Conservation (phyloP, 306 rosid genomes). For the Ceratonia siliqua region DNA sequence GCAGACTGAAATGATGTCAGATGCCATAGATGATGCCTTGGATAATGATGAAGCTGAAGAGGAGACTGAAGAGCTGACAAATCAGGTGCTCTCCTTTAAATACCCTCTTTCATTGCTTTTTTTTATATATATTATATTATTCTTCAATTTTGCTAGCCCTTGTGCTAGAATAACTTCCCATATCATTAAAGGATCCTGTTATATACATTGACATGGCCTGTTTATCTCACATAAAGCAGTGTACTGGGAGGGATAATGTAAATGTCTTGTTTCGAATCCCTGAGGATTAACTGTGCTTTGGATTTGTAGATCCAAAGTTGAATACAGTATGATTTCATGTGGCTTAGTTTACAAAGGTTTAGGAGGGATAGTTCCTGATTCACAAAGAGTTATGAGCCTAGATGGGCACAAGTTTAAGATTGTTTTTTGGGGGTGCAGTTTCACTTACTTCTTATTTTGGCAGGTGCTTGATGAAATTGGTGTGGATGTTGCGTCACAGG, state of each 20-base stretch:
- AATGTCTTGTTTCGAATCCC: background rate
- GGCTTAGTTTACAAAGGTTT: constrained; percentile 30
- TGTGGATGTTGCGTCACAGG: constrained; percentile 95
- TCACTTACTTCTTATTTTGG: constrained; percentile 16
- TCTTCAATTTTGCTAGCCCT: background rate
- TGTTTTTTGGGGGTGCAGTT: constrained; percentile 15
- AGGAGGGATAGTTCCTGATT: constrained; percentile 21
- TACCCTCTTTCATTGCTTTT: constrained; percentile 27
- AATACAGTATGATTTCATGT: constrained; percentile 8
- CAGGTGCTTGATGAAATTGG: constrained; percentile 99
- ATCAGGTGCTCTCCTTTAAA: constrained; percentile 61
- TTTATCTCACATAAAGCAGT: constrained; percentile 8
- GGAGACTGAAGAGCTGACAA: constrained; percentile 92
- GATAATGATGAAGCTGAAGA: constrained; percentile 97
- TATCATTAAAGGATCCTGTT: background rate
- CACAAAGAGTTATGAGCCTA: constrained; percentile 1
- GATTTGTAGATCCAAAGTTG: constrained; percentile 4
- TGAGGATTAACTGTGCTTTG: constrained; percentile 11
- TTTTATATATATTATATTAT: background rate
- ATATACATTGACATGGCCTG: background rate
- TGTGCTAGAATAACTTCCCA: constrained; percentile 9
- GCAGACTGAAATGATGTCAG: constrained; percentile 99
- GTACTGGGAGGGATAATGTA: constrained; percentile 3
- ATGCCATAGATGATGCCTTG: constrained; percentile 88
- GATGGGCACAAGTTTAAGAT: background rate